phyloP scores from a whole-genome alignment of 352 stramenopile genomes.

The Globisporangium carolinianum region DNA sequence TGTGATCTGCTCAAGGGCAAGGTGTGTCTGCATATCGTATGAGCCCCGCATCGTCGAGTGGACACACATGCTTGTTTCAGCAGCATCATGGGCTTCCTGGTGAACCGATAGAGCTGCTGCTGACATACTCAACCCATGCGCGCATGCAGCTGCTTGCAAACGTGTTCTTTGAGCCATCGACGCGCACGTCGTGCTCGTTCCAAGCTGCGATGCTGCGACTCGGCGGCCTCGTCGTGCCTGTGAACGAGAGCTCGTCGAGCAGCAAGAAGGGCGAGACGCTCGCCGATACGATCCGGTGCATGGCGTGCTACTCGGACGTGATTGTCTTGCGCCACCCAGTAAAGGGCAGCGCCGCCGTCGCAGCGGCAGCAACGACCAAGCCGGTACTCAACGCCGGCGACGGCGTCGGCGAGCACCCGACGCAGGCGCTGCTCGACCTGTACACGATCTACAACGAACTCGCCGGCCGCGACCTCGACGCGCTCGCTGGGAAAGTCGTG shows the following conservation, averaged over 20 bases:
- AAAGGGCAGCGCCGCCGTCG: slow-evolving; percentile 79
- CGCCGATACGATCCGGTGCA: slow-evolving; percentile 94
- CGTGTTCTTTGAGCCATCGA: slow-evolving; percentile 98
- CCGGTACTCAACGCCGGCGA: slow-evolving; percentile 94
- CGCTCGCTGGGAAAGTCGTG: slow-evolving; percentile 84
- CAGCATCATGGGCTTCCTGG: no score
- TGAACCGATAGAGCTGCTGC: neutral
- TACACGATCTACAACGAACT: slow-evolving; percentile 95
- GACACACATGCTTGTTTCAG: no score
- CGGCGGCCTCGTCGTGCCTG: slow-evolving; percentile 91
- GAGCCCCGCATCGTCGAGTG: neutral
- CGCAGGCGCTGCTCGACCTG: slow-evolving; percentile 97
- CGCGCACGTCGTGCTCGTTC: slow-evolving; percentile 97
- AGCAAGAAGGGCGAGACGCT: slow-evolving; percentile 98
- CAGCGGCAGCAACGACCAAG: slow-evolving; percentile 77
- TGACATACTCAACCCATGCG: neutral
- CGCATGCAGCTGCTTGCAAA: slow-evolving; percentile 84
- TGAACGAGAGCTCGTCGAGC: slow-evolving; percentile 93
- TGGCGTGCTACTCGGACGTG: slow-evolving; percentile 95
- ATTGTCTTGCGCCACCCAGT: slow-evolving; percentile 94
- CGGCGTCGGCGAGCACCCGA: slow-evolving; percentile 97
- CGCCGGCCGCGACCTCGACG: slow-evolving; percentile 31
- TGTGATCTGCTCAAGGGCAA: slow-evolving; percentile 82
- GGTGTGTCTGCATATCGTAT: slow-evolving; percentile 17
- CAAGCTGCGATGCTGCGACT: slow-evolving; percentile 96